These are phyloP conservation scores for Fusarium sp. DNA, from an alignment of 2,329 filamentous ascomycete species.

Conservation along the genomic window DNA sequence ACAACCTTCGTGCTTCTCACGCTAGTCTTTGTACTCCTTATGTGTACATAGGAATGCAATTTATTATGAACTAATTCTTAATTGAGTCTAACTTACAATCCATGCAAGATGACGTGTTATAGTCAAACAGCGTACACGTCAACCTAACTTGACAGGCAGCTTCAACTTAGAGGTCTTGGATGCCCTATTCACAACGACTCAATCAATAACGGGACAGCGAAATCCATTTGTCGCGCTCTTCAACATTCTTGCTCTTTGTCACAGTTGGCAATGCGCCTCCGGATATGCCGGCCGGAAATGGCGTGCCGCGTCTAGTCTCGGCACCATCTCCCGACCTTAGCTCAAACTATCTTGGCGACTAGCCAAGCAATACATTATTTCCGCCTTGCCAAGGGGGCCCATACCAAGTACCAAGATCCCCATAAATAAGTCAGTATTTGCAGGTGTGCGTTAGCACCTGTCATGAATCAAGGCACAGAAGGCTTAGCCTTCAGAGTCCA, in stretches of 20 bases:
- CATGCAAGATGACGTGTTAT: no score
- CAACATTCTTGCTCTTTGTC: neutral
- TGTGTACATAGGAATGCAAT: no score
- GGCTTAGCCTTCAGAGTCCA: neutral
- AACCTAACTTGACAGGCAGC: no score
- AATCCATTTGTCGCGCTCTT: neutral
- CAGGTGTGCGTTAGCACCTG: constrained; percentile 5
- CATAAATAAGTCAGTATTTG: constrained; percentile 2
- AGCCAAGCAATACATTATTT: neutral
- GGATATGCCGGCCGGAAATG: constrained; percentile 31
- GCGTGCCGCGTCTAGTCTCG: constrained; percentile 18
- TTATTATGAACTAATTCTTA: no score
- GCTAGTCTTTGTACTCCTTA: no score
- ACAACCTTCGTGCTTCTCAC: no score
- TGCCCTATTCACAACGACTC: no score
- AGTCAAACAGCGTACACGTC: no score
- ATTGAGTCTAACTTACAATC: no score
- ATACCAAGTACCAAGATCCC: neutral
- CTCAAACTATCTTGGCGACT: neutral
- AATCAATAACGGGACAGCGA: no score
- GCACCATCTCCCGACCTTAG: constrained; percentile 15
- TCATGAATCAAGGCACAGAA: neutral
- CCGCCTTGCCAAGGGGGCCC: neutral
- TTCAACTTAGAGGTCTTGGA: no score
- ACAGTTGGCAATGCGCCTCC: neutral